Base-by-base conservation (phyloP, 164 flowering plant genomes). In the Berberis vulgaris region DNA sequence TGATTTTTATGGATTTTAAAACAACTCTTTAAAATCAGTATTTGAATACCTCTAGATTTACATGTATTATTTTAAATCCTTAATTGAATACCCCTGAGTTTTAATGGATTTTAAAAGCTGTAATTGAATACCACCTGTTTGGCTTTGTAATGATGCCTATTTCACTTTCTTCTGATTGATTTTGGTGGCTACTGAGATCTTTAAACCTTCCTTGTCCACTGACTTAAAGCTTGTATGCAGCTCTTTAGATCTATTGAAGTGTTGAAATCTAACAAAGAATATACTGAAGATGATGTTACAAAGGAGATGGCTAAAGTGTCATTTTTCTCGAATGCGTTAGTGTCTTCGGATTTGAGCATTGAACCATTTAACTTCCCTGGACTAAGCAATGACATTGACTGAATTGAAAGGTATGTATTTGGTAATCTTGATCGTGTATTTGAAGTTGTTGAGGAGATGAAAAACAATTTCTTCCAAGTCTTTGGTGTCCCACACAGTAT, bases 211-310 rank as follows among this genome's bases (percentile, higher is more conserved):
- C 26, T 26, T 26, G 26, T 26, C 26, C 26, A 26, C 26, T 26
- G 26, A 26, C 26, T 26, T 26, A 26, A 26, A 26, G 0, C 26
- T 26, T 26, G 26, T 26, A 26, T 26, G 26, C 26, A 26, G 26
- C 26, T 26, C 26, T 43, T 52, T 59, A 92, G 98, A 88, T 86
- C 92, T 39, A 69, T 73, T 57, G 94, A 93, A 77, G 81, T 93
- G 74, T 76, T 93, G 64, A 69, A 88, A 65, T 87, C 96, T 6
- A 83, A 80, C 76, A 87, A 78, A 62, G 97, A 90, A 66, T 86
- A 82, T 75, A 84, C 96, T 7, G 97, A 91, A 75, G 95, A 88
- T 9, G 97, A 94, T 65, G 87, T 93, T 3, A 86, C 95, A 6
- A 77, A 82, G 26, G 75, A 78, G 74, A 66, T 83, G 65, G 60